Evolutionary conservation across 371 early-diverging fungal genomes (phyloP).

Genomic region (Phascolomyces articulosus): DNA sequence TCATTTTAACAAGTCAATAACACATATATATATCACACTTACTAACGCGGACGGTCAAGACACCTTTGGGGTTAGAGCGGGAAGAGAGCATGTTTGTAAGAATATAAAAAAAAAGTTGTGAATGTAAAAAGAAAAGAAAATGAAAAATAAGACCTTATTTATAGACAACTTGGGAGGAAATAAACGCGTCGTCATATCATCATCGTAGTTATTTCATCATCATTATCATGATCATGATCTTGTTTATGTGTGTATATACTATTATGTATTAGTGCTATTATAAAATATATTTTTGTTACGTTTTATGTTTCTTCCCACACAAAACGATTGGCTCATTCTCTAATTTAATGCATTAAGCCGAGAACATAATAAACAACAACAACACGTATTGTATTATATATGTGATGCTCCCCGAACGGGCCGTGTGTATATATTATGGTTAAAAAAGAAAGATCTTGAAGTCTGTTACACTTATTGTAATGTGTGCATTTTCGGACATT

Average conservation of each 20-base stretch:
- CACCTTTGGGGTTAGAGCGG: constrained; percentile 28
- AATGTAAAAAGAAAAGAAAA: not conserved
- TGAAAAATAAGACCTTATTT: not conserved
- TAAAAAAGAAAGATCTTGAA: not conserved
- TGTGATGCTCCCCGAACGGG: too few relatives aligned
- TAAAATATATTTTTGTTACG: too few relatives aligned
- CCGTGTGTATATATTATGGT: too few relatives aligned
- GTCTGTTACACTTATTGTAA: not conserved
- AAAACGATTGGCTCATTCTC: not conserved
- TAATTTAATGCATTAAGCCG: constrained; percentile 3
- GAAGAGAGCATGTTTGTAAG: constrained; percentile 22
- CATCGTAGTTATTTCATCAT: too few relatives aligned
- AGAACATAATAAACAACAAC: not conserved
- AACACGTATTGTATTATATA: not conserved
- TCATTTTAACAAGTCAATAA: not conserved
- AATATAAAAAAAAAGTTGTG: not conserved
- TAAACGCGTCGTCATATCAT: too few relatives aligned
- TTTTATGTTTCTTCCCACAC: constrained; percentile 8
- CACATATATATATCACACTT: not conserved
- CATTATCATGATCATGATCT: too few relatives aligned
- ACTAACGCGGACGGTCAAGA: constrained; percentile 16
- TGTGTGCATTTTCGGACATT: not conserved
- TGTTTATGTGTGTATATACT: too few relatives aligned
- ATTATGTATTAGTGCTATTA: too few relatives aligned
- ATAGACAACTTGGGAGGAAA: not conserved